Conservation (phyloP, 2,329 filamentous ascomycete genomes). For the Curvularia eragrostidis region DNA sequence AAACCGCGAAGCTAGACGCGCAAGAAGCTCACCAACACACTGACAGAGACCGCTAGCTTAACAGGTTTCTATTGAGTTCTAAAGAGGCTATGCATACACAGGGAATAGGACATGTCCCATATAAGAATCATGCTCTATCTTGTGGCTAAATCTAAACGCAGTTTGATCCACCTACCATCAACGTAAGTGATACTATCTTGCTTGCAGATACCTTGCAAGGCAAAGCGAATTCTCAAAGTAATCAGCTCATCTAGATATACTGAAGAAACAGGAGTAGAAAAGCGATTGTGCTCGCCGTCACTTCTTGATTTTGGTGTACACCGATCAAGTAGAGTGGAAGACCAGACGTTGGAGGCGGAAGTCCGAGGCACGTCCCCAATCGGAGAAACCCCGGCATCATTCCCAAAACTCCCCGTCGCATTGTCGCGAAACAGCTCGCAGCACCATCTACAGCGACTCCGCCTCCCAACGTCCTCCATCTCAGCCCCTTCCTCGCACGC, state of each 20-base stretch:
- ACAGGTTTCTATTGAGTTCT: too few species aligned
- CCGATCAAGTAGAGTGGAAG: too few species aligned
- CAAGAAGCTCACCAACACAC: too few species aligned
- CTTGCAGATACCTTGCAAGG: background rate
- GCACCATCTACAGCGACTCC: slow-evolving; percentile 4
- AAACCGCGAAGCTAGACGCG: too few species aligned
- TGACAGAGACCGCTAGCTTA: too few species aligned
- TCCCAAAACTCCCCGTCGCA: slow-evolving; percentile 22
- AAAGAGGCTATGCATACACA: too few species aligned
- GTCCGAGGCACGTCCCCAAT: slow-evolving; percentile 17
- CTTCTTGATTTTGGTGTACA: background rate
- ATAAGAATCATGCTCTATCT: background rate
- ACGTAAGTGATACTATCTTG: background rate
- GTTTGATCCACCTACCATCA: background rate
- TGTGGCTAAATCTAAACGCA: background rate
- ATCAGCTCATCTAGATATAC: background rate
- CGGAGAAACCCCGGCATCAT: slow-evolving; percentile 19
- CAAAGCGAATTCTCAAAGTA: background rate
- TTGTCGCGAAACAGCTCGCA: slow-evolving; percentile 14
- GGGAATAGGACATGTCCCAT: background rate
- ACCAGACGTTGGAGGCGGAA: background rate
- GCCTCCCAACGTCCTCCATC: background rate
- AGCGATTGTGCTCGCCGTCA: background rate
- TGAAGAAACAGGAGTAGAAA: background rate
- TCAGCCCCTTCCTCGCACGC: slow-evolving; percentile 9